Evolutionary conservation across 208 protist genomes (phyloP).

Genomic region (Borovskyia barvae): DNA sequence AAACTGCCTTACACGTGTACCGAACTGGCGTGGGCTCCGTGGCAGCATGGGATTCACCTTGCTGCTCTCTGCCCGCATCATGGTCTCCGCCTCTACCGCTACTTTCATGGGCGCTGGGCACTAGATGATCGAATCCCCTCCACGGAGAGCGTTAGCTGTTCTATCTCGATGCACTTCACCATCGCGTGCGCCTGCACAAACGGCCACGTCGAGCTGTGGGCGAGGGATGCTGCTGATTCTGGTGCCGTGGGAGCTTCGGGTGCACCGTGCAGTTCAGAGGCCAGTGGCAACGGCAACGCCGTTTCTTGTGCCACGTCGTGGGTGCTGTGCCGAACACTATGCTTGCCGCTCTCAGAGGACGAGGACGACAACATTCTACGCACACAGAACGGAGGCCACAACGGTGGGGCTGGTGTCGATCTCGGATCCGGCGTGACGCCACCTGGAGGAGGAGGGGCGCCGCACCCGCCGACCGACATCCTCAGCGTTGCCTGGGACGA

Average conservation of each 20-base stretch:
- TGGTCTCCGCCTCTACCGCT: conserved; percentile 71
- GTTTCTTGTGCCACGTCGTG: background rate
- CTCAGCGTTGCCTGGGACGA: conserved; percentile 66
- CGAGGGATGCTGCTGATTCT: conserved; percentile 5
- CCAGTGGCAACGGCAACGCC: background rate
- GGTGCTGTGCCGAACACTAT: conserved; percentile 18
- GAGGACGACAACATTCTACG: too few relatives aligned
- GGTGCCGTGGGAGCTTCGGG: background rate
- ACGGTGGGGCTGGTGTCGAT: background rate
- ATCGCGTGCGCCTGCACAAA: conserved; percentile 58
- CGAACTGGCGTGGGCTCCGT: conserved; percentile 77
- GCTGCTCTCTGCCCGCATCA: conserved; percentile 53
- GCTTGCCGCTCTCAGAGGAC: conserved; percentile 6
- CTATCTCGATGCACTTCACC: conserved; percentile 72
- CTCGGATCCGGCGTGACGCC: background rate
- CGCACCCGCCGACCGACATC: conserved; percentile 25
- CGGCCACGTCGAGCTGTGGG: conserved; percentile 51
- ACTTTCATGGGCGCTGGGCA: conserved; percentile 76
- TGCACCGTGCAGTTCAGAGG: background rate
- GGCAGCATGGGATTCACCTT: conserved; percentile 81
- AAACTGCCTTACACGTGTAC: conserved; percentile 52
- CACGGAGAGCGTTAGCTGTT: conserved; percentile 44
- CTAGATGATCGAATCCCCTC: conserved; percentile 52
- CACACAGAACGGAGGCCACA: background rate
- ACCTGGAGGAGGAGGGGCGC: too few relatives aligned